Percentiles rank a stretch among this genome's conserved stretches.
Evolutionary conservation across 2,329 filamentous ascomycete species (phyloP).

Genomic region (Aureobasidium subglaciale): DNA sequence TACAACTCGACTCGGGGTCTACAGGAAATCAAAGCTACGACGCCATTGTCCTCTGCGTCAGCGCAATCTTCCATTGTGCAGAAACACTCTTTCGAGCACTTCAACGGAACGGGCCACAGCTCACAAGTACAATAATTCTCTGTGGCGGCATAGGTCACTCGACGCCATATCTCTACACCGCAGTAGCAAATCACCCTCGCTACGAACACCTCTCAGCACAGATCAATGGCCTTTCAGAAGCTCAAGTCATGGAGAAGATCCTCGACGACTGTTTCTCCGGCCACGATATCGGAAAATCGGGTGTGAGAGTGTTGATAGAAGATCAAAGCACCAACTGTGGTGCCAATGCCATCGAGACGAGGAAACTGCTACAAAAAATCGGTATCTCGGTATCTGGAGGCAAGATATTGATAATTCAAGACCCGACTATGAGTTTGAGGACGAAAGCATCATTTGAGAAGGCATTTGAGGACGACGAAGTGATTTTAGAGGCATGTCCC

Average conservation of each 20-base stretch:
- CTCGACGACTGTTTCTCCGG: slow-evolving; percentile 27
- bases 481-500: slow-evolving; percentile 28
- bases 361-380: slow-evolving; percentile 29
- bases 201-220: slow-evolving; percentile 24
- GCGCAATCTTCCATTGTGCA: slow-evolving; percentile 32
- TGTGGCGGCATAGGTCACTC: slow-evolving; percentile 43
- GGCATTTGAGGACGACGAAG: slow-evolving; percentile 24
- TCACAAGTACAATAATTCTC: slow-evolving; percentile 34
- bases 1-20: slow-evolving; percentile 7
- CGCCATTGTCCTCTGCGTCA: slow-evolving; percentile 36
- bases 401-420: slow-evolving; percentile 35
- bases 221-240: slow-evolving; percentile 33
- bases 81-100: slow-evolving; percentile 31
- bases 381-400: slow-evolving; percentile 20
- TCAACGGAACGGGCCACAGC: slow-evolving; percentile 21
- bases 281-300: slow-evolving; percentile 20
- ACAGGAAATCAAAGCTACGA: slow-evolving; percentile 18
- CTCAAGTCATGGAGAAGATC: slow-evolving; percentile 33
- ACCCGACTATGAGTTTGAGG: slow-evolving; percentile 40
- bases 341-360: slow-evolving; percentile 35
- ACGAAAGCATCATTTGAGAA: slow-evolving; percentile 38
- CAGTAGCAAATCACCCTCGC: slow-evolving; percentile 29
- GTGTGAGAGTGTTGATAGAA: slow-evolving; percentile 34
- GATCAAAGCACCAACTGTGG: slow-evolving; percentile 42
- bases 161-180: slow-evolving; percentile 36